phyloP scores from a whole-genome alignment of 2,329 filamentous ascomycete genomes.

The Lachnellula suecica region DNA sequence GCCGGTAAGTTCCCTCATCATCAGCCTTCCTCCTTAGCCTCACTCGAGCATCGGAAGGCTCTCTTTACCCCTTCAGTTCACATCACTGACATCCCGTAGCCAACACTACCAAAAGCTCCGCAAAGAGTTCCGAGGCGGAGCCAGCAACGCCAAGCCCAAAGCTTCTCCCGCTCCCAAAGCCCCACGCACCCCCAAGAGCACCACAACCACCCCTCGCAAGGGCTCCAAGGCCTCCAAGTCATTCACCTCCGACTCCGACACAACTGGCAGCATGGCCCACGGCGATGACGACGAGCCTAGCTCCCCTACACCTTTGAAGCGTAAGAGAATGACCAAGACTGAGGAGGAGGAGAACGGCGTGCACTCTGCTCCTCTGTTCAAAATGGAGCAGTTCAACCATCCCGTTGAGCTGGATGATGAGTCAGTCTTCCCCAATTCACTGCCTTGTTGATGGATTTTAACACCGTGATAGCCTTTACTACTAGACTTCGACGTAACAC shows the following conservation, averaged over 20 bases:
- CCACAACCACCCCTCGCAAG: background rate
- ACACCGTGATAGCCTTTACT: background rate
- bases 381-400: conserved; percentile 10
- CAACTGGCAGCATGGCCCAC: background rate
- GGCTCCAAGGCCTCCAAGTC: background rate
- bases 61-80: background rate
- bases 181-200: background rate
- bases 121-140: conserved; percentile 1
- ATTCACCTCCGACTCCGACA: background rate
- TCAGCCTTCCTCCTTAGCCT: background rate
- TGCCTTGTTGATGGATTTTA: background rate
- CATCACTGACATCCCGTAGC: conserved; percentile 15
- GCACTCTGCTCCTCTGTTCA: conserved; percentile 13
- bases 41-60: background rate
- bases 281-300: conserved; percentile 10
- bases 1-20: conserved; percentile 25
- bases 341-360: conserved; percentile 10
- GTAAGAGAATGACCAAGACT: conserved; percentile 14
- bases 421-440: conserved; percentile 9
- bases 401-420: conserved; percentile 20
- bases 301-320: conserved; percentile 10
- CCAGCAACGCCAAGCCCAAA: too few species aligned
- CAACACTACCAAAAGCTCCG: conserved; percentile 34
- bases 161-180: background rate
- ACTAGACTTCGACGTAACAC: too few species aligned